A percentile compares a stretch with the other conserved stretches of the same genome.
These are phyloP conservation scores for Wickerhamiella alocasiicola DNA, from an alignment of 805 yeast genomes.

Conservation along the genomic window DNA sequence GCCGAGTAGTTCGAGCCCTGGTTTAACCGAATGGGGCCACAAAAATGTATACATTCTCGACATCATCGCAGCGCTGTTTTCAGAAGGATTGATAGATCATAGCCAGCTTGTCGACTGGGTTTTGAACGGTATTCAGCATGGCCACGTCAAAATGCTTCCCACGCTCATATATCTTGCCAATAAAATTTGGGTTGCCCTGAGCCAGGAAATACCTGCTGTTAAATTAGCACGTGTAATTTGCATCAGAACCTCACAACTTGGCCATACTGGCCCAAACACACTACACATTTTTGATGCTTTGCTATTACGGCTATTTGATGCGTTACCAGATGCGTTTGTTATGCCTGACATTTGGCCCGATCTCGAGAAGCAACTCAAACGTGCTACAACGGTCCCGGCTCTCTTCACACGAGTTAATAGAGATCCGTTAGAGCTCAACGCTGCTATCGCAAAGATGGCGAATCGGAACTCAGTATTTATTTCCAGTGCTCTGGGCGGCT, in stretches of 20 bases:
- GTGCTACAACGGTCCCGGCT: slow-evolving; percentile 1
- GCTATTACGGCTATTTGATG: slow-evolving; percentile 9
- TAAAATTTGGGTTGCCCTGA: slow-evolving; percentile 59
- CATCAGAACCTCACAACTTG: not conserved
- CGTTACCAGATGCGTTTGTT: slow-evolving; percentile 12
- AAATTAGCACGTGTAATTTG: slow-evolving; percentile 3
- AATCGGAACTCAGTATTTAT: slow-evolving; percentile 18
- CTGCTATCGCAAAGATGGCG: slow-evolving; percentile 6
- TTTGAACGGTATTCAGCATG: slow-evolving; percentile 38
- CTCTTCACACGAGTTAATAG: slow-evolving; percentile 5
- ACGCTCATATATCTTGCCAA: slow-evolving; percentile 41
- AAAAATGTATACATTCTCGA: slow-evolving; percentile 49
- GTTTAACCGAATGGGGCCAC: slow-evolving; percentile 34
- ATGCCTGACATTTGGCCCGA: slow-evolving; percentile 13
- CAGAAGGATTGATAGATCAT: slow-evolving; percentile 55
- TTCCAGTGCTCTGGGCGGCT: slow-evolving; percentile 6
- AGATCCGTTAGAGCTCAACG: not conserved
- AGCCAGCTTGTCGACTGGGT: slow-evolving; percentile 52
- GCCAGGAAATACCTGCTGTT: not conserved
- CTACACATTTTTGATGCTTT: slow-evolving; percentile 7
- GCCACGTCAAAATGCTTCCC: slow-evolving; percentile 28
- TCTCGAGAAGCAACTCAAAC: slow-evolving; percentile 6
- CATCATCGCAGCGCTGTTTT: slow-evolving; percentile 50
- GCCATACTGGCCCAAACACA: not conserved
- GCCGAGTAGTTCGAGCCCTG: no score